Evolutionary conservation across 2,329 filamentous ascomycete species (phyloP).

Genomic region (Clonostachys rhizophaga): DNA sequence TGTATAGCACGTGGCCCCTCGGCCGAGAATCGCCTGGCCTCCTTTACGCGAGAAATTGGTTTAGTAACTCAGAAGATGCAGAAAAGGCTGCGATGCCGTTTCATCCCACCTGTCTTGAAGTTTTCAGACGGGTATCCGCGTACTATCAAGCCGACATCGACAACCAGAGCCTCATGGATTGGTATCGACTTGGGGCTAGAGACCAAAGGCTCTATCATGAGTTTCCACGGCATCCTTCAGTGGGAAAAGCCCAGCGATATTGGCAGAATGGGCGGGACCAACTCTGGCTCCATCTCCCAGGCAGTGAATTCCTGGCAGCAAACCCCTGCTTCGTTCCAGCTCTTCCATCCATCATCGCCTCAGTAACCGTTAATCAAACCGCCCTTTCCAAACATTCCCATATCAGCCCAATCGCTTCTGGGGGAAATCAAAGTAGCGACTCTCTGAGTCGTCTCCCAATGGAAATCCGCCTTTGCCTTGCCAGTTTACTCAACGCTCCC

Average conservation of each 20-base stretch:
- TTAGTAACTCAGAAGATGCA: no score
- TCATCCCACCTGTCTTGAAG: slow-evolving; percentile 3
- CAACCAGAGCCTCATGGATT: not conserved
- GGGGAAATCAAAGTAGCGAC: no score
- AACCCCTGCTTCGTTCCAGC: slow-evolving; percentile 1
- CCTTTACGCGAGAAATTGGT: no score
- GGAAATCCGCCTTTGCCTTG: not conserved
- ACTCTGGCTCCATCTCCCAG: slow-evolving; percentile 1
- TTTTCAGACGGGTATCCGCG: slow-evolving; percentile 3
- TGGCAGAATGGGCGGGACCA: not conserved
- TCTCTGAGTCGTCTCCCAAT: not conserved
- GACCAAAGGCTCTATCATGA: not conserved
- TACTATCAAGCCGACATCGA: slow-evolving; percentile 1
- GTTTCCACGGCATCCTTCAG: not conserved
- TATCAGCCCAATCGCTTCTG: no score
- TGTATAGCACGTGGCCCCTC: no score
- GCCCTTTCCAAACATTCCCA: not conserved
- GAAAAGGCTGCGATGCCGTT: not conserved
- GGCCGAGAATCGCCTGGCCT: no score
- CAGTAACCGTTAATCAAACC: not conserved
- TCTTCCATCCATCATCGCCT: slow-evolving; percentile 7
- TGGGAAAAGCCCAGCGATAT: not conserved
- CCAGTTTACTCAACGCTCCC: not conserved
- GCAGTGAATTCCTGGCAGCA: slow-evolving; percentile 1
- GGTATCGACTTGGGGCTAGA: not conserved